Evolutionary conservation across 495 filamentous ascomycete species (phyloP), one percentile per base, ranked within the genome.

Genomic region (Rusavskia elegans): DNA sequence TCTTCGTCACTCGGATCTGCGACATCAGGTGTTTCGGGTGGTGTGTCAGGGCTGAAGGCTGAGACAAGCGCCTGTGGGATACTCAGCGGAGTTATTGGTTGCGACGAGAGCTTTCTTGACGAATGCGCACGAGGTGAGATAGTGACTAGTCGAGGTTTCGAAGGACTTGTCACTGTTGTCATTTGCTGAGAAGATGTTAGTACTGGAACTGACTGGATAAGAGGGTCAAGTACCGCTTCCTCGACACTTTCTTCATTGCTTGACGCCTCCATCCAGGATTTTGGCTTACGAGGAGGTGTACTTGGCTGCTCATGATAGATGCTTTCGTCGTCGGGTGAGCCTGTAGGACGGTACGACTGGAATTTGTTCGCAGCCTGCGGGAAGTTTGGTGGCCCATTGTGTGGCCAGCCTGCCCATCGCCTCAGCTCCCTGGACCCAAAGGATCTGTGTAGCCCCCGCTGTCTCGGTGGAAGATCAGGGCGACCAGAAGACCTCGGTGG

Each of bases 71-170:
- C 48, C 20, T 29, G 29, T 20, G 25, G 17, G 16, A 10, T 29
- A 23, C 20, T 42, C 7, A 9, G 5, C 27, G 50, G n/a, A 17
- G 50, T 29, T 16, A 36, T 21, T 41, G 50, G 19, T 21, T 52
- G 36, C 16, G 48, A 42, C 25, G 29, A 27, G 37, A 20, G 29
- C 42, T 11, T 39, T 54, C 14, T 39, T 38, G 29, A 42, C 20
- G 25, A 49, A 36, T 10, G 19, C 19, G 7, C n/a, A 25, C 52
- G 57, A 44, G 46, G 42, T n/a, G 48, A 20, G 46, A 57, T 57
- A 7, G 37, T 52, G 25, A 56, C 49, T 27, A 55, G 17, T 17
- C 40, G 51, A 39, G 57, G 51, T 46, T 55, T 60, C n/a, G 51
- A 51, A 19, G 52, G 49, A 37, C 55, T 60, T n/a, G 27, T 40